A percentile compares a stretch with the other conserved stretches of the same genome.
phyloP scores from a whole-genome alignment of 176 grass and related monocot genomes.

The Luzula sylvatica region DNA sequence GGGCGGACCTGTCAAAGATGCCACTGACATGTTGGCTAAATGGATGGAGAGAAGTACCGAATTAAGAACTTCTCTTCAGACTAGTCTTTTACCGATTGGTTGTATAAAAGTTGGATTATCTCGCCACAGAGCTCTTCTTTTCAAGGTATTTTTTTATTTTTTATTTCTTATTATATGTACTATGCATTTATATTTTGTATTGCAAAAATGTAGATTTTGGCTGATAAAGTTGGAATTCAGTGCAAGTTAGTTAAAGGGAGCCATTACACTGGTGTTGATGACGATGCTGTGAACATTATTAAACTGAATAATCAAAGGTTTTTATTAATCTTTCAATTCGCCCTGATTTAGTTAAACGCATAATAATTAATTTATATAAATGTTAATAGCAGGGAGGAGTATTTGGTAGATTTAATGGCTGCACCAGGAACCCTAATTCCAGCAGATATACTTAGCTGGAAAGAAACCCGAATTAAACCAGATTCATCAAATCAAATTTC shows the following conservation, averaged over 20 bases:
- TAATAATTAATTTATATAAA: slow-evolving; percentile 17
- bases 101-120: slow-evolving; percentile 87
- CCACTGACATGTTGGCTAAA: slow-evolving; percentile 62
- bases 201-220: slow-evolving; percentile 64
- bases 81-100: slow-evolving; percentile 89
- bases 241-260: slow-evolving; percentile 99
- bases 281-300: slow-evolving; percentile 98
- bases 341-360: no score
- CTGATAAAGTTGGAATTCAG: slow-evolving; percentile 86
- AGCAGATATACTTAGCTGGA: slow-evolving; percentile 80
- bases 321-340: slow-evolving; percentile 20
- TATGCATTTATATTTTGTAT: neutral
- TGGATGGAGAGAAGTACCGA: slow-evolving; percentile 88
- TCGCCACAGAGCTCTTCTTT: slow-evolving; percentile 89
- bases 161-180: neutral
- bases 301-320: slow-evolving; percentile 93
- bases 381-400: slow-evolving; percentile 72
- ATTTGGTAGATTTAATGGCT: slow-evolving; percentile 98
- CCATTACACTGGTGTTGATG: slow-evolving; percentile 91
- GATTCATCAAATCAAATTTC: slow-evolving; percentile 36
- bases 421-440: slow-evolving; percentile 91
- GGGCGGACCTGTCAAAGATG: slow-evolving; percentile 94
- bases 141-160: slow-evolving; percentile 52
- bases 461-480: slow-evolving; percentile 32
- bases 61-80: slow-evolving; percentile 74